Conservation (phyloP, 176 grass and related monocot species). For the Raddia distichophylla region DNA sequence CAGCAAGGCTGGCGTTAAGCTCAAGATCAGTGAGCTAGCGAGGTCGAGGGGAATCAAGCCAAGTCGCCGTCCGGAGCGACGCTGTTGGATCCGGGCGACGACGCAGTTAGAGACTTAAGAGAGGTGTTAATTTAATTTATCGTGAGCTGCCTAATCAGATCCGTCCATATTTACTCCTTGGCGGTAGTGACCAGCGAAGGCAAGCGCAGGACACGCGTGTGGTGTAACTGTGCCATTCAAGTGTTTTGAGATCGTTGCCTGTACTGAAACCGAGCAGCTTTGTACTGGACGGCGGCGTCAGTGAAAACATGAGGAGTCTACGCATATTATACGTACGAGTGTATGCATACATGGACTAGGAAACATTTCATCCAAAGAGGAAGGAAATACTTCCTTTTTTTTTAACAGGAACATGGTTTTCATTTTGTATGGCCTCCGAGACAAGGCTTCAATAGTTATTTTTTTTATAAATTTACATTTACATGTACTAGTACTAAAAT, state of each 20-base stretch:
- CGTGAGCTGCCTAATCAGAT: not conserved
- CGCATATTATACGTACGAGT: no score
- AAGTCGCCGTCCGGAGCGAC: not conserved
- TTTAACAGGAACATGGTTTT: no score
- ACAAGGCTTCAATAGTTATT: no score
- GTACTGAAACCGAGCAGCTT: not conserved
- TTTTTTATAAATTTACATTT: no score
- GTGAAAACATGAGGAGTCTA: not conserved
- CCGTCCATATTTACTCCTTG: not conserved
- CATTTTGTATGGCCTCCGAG: no score
- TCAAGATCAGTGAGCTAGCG: not conserved
- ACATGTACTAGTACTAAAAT: no score
- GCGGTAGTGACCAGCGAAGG: not conserved
- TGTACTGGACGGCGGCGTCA: not conserved
- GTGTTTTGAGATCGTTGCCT: not conserved
- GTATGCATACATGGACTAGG: not conserved
- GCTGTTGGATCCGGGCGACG: not conserved
- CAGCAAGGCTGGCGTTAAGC: conserved; percentile 21
- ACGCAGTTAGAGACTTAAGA: not conserved
- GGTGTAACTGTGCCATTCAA: not conserved
- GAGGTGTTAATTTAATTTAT: not conserved
- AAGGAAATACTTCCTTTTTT: not conserved
- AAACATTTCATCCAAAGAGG: not conserved
- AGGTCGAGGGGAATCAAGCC: not conserved
- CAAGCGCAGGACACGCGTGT: not conserved